Evolutionary conservation across 1,284 basidiomycete species (phyloP), one percentile per base, ranked within the genome.

Genomic region (Coniophora puteana): DNA sequence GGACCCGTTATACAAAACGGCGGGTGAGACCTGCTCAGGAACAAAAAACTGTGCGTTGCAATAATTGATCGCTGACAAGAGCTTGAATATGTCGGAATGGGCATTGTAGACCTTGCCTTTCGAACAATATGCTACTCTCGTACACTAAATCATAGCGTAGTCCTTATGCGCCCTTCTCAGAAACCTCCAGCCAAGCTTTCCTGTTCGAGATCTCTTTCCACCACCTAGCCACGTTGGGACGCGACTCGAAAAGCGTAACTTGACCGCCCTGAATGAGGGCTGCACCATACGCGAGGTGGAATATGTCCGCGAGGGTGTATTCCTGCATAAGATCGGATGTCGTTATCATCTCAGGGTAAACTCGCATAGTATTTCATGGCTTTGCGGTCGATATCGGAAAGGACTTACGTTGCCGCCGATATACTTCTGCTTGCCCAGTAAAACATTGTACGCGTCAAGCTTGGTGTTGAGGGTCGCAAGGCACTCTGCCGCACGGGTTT

Each of bases 391-490:
- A 8, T 31, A 18, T 31, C n/a, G n/a, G n/a, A n/a, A n/a, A 59
- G 3, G 5, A 47, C 66, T 41, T 24, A 72, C 69, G 44, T 78
- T 55, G 3, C 76, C 76, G 21, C 66, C 72, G n/a, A 78, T 47
- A 49, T 72, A 79, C 46, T 67, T 71, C 40, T 72, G 67, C 55
- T 74, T 78, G 36, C 61, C 52, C 18, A 81, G 58, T 37, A 81
- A 71, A 4, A 42, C 47, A 45, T 80, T 74, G 51, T 79, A 79
- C 1, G 57, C 74, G 23, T 70, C 60, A 21, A 80, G 59, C 43
- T 68, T 72, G 8, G 36, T 44, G 5, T 62, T 52, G 8, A 78
- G 57, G 0, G 43, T 51, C 0, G 38, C 46, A 20, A 63, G 54
- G 13, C 59, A 50, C 5, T 53, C 49, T 10, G 65, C 50, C 20